phyloP scores from a whole-genome alignment of 768 basidiomycete species.

The Serpula lacrymans region DNA sequence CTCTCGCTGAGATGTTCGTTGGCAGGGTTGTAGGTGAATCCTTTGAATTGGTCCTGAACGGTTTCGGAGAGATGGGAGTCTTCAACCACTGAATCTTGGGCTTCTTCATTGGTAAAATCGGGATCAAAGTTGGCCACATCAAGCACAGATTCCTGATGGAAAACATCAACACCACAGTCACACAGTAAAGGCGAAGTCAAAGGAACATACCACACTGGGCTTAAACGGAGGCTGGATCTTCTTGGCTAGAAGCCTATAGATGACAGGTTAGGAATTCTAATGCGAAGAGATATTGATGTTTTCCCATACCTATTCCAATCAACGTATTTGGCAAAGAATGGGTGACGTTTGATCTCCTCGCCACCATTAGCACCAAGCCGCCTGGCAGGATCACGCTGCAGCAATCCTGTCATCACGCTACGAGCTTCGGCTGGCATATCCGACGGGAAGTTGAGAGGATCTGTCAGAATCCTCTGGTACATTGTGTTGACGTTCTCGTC shows the following conservation, averaged over 20 bases:
- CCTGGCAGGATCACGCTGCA: constrained; percentile 83
- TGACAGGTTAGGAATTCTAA: background rate
- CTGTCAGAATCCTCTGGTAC: constrained; percentile 93
- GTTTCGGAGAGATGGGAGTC: constrained; percentile 92
- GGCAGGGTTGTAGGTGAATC: constrained; percentile 85
- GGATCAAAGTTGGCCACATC: constrained; percentile 97
- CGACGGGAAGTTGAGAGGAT: constrained; percentile 87
- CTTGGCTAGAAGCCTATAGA: constrained; percentile 71
- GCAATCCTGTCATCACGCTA: constrained; percentile 82
- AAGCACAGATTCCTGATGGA: constrained; percentile 74
- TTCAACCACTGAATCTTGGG: constrained; percentile 93
- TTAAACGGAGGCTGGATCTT: constrained; percentile 98
- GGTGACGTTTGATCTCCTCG: constrained; percentile 93
- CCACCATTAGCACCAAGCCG: constrained; percentile 92
- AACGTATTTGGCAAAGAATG: constrained; percentile 92
- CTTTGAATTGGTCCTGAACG: constrained; percentile 93
- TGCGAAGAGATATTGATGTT: background rate
- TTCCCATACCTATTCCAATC: constrained; percentile 76
- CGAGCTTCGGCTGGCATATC: constrained; percentile 88
- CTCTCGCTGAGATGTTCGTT: constrained; percentile 86
- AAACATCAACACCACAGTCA: background rate
- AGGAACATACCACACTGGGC: constrained; percentile 78
- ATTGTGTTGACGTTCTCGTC: constrained; percentile 98
- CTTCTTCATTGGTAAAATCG: constrained; percentile 94
- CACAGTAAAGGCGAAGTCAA: background rate